Conservation (phyloP, 1,139 yeast genomes). For the Pichia sp. region DNA sequence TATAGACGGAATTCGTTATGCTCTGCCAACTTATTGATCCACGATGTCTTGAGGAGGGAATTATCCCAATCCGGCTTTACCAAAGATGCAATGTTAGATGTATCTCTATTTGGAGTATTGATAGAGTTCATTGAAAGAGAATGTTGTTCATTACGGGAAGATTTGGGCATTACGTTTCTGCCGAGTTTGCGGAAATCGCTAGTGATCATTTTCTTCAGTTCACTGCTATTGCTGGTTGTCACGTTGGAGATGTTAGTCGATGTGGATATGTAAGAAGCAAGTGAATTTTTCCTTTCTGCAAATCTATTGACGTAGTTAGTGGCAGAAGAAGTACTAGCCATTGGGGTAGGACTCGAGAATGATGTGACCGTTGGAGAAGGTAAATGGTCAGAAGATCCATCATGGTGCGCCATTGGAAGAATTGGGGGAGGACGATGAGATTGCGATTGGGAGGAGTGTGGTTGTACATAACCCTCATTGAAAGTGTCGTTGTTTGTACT, state of each 20-base stretch:
- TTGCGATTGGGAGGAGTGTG: too few relatives aligned
- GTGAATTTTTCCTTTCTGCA: not conserved
- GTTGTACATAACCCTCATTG: too few relatives aligned
- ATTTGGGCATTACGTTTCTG: slow-evolving; percentile 1
- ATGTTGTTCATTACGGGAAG: not conserved
- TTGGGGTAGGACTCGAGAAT: too few relatives aligned
- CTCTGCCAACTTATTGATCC: slow-evolving; percentile 41
- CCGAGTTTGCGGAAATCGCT: slow-evolving; percentile 5
- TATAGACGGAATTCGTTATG: slow-evolving; percentile 37
- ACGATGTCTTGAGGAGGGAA: slow-evolving; percentile 35
- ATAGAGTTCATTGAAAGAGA: not conserved
- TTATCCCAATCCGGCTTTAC: slow-evolving; percentile 29
- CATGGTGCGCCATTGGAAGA: too few relatives aligned
- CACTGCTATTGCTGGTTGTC: not conserved
- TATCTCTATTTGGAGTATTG: not conserved
- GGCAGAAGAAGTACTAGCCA: too few relatives aligned
- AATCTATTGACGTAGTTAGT: not conserved
- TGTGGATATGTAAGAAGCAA: not conserved
- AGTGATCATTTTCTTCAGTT: slow-evolving; percentile 2
- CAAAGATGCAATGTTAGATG: slow-evolving; percentile 8
- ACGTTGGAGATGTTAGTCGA: not conserved
- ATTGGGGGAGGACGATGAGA: too few relatives aligned
- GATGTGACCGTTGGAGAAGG: too few relatives aligned
- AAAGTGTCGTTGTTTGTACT: too few relatives aligned
- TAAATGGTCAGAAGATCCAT: too few relatives aligned